A percentile compares a stretch with the other conserved stretches of the same genome.
Conservation (phyloP, 805 yeast genomes). For the Starmera dryadoides region DNA sequence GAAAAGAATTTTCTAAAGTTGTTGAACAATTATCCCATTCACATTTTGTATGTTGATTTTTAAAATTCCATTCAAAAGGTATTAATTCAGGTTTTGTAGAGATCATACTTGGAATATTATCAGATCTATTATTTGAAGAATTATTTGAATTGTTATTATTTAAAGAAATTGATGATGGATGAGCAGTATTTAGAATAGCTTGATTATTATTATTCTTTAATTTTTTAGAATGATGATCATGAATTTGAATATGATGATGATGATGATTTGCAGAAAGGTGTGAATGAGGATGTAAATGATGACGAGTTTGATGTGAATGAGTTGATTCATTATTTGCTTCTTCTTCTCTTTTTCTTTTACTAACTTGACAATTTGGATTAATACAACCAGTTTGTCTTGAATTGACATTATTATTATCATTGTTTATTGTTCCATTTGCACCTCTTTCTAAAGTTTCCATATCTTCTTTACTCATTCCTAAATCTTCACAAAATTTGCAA, state of each 20-base stretch:
- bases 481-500: constrained; percentile 23
- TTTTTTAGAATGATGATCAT: constrained; percentile 21
- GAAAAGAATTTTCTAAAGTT: constrained; percentile 28
- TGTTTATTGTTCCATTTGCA: background rate
- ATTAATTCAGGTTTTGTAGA: constrained; percentile 3
- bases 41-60: constrained; percentile 41
- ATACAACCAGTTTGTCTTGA: background rate
- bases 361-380: constrained; percentile 1
- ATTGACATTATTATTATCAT: no score
- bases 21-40: constrained; percentile 64
- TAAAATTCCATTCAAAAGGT: constrained; percentile 22
- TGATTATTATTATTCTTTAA: background rate
- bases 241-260: constrained; percentile 29
- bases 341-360: constrained; percentile 18
- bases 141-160: background rate
- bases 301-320: constrained; percentile 11
- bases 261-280: constrained; percentile 24
- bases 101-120: background rate
- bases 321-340: constrained; percentile 12
- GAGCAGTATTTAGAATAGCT: background rate
- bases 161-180: background rate
- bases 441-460: background rate
- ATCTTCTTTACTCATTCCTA: constrained; percentile 1
- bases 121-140: background rate
- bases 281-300: constrained; percentile 10